A percentile compares a stretch with the other conserved stretches of the same genome.
These are phyloP conservation scores for Pseudozyma pruni DNA, from an alignment of 1,284 basidiomycete species.

Conservation along the genomic window DNA sequence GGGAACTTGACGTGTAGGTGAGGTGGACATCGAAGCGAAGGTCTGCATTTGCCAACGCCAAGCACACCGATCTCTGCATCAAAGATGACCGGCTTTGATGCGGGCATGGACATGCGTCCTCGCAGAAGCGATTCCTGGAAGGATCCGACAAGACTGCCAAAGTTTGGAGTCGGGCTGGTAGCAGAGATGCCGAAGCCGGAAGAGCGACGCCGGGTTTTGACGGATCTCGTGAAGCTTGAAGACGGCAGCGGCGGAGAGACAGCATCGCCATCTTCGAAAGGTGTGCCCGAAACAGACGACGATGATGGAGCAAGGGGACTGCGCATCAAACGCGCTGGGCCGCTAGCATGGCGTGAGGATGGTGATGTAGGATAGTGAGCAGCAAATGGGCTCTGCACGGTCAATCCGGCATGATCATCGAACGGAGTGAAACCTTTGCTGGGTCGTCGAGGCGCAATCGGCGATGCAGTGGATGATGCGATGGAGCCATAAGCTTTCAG, in stretches of 20 bases:
- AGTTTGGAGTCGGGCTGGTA: conserved; percentile 37
- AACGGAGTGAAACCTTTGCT: not conserved
- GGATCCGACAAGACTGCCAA: conserved; percentile 65
- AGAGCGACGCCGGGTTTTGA: conserved; percentile 31
- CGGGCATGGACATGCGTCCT: conserved; percentile 65
- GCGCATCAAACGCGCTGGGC: conserved; percentile 28
- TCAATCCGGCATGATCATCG: too few species aligned
- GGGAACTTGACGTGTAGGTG: conserved; percentile 67
- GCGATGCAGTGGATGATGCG: not conserved
- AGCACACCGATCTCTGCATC: conserved; percentile 68
- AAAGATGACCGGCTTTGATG: conserved; percentile 66
- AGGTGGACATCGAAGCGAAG: conserved; percentile 61
- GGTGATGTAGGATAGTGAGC: not conserved
- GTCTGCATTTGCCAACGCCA: conserved; percentile 47
- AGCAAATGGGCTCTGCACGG: too few species aligned
- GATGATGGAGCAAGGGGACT: conserved; percentile 15
- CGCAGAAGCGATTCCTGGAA: conserved; percentile 68
- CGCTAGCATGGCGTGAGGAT: conserved; percentile 31
- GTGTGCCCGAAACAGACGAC: conserved; percentile 4
- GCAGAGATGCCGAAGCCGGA: conserved; percentile 26
- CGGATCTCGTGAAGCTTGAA: conserved; percentile 28
- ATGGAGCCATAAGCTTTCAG: conserved; percentile 3
- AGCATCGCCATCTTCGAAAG: conserved; percentile 10
- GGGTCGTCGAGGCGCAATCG: not conserved
- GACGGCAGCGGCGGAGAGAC: conserved; percentile 20